Percentiles rank a stretch among this genome's conserved stretches.
These are phyloP conservation scores for Selaginella moellendorffii DNA, from an alignment of 75 land plant genomes.

Conservation along the genomic window DNA sequence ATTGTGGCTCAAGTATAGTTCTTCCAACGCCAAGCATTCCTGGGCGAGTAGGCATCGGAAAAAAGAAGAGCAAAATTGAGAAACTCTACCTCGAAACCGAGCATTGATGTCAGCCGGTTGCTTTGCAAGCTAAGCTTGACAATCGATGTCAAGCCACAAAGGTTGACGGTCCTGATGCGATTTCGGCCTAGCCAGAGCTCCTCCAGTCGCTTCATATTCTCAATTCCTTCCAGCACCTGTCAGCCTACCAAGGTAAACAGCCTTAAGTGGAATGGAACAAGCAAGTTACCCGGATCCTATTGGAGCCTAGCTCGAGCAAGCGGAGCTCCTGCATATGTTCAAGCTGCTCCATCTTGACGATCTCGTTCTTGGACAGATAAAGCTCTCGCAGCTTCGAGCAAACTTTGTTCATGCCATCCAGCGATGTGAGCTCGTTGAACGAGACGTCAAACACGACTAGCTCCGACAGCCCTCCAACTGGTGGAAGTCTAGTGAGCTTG, in stretches of 20 bases:
- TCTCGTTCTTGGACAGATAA: constrained; percentile 83
- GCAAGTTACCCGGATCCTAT: constrained; percentile 58
- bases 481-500: constrained; percentile 56
- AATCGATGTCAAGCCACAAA: constrained; percentile 75
- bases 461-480: constrained; percentile 40
- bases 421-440: constrained; percentile 72
- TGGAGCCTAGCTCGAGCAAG: constrained; percentile 94
- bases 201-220: constrained; percentile 46
- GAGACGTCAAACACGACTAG: constrained; percentile 81
- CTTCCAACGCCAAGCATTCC: constrained; percentile 82
- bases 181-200: constrained; percentile 94
- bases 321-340: constrained; percentile 54
- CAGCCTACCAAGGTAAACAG: neutral
- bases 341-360: constrained; percentile 71
- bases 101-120: constrained; percentile 83
- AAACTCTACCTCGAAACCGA: constrained; percentile 61
- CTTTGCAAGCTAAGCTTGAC: constrained; percentile 84
- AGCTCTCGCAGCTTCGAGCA: constrained; percentile 55
- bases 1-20: constrained; percentile 92
- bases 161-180: constrained; percentile 55
- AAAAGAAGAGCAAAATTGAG: neutral
- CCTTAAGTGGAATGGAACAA: neutral
- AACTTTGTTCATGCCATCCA: constrained; percentile 53
- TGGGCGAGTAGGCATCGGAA: constrained; percentile 12
- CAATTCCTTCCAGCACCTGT: constrained; percentile 81